Evolutionary conservation across 2,329 filamentous ascomycete genomes (phyloP).

Genomic region (Phaeophleospora eucalypticola): DNA sequence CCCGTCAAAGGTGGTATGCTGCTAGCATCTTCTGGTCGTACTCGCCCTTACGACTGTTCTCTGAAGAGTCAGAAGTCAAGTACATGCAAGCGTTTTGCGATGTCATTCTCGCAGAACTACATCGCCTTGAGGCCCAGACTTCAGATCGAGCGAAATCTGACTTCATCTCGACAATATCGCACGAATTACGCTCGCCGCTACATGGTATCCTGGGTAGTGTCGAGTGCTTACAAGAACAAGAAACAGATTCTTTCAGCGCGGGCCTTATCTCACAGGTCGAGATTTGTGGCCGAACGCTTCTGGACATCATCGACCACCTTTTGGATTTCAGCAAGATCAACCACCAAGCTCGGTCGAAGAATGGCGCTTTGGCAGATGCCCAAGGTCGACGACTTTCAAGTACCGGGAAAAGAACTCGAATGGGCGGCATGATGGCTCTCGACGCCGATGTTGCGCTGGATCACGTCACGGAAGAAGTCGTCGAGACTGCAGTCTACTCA

Average conservation of each 20-base stretch:
- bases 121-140: constrained; percentile 36
- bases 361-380: constrained; percentile 4
- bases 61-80: constrained; percentile 38
- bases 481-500: constrained; percentile 48
- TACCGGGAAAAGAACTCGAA: constrained; percentile 12
- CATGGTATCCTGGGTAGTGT: constrained; percentile 49
- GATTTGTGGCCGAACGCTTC: constrained; percentile 47
- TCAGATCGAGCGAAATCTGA: constrained; percentile 49
- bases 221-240: constrained; percentile 47
- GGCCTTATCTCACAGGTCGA: constrained; percentile 48
- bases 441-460: constrained; percentile 39
- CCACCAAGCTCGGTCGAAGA: constrained; percentile 23
- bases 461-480: constrained; percentile 50
- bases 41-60: constrained; percentile 41
- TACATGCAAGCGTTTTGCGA: constrained; percentile 41
- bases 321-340: constrained; percentile 47
- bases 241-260: constrained; percentile 36
- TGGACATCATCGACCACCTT: constrained; percentile 45
- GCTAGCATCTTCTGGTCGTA: constrained; percentile 44
- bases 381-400: constrained; percentile 9
- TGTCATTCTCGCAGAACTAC: constrained; percentile 40
- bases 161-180: constrained; percentile 50
- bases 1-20: constrained; percentile 31
- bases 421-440: constrained; percentile 22
- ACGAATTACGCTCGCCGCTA: constrained; percentile 48